These are phyloP conservation scores for Golubevia pallescens DNA, from an alignment of 1,284 basidiomycete genomes.

Conservation along the genomic window DNA sequence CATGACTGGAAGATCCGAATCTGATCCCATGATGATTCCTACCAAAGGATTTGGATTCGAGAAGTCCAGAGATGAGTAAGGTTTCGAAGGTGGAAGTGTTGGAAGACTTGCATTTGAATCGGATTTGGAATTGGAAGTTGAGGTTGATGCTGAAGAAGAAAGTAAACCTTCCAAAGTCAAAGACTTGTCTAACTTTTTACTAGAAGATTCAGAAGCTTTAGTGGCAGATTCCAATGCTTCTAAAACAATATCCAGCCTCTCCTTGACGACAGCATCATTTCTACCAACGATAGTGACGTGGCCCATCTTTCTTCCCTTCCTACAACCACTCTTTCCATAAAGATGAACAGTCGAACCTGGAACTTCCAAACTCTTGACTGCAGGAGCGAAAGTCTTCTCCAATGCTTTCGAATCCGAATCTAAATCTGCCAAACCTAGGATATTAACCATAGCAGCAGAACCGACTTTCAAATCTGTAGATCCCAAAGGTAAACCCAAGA, in stretches of 20 bases:
- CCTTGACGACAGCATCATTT: slow-evolving; percentile 78
- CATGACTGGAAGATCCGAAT: slow-evolving; percentile 95
- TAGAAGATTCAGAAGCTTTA: slow-evolving; percentile 22
- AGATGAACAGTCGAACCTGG: slow-evolving; percentile 85
- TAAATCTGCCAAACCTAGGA: slow-evolving; percentile 69
- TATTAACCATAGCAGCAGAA: slow-evolving; percentile 90
- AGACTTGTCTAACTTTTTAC: no score
- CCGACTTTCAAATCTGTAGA: slow-evolving; percentile 86
- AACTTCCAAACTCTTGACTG: slow-evolving; percentile 65
- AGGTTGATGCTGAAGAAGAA: no score
- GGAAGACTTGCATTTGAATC: no score
- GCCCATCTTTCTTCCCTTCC: slow-evolving; percentile 95
- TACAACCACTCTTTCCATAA: slow-evolving; percentile 89
- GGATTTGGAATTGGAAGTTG: no score
- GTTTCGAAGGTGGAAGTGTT: no score
- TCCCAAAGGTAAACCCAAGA: slow-evolving; percentile 87
- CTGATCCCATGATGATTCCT: slow-evolving; percentile 97
- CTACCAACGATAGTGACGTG: slow-evolving; percentile 89
- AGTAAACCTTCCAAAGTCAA: no score
- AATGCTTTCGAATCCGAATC: slow-evolving; percentile 50
- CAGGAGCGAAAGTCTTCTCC: slow-evolving; percentile 54
- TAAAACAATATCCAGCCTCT: slow-evolving; percentile 63
- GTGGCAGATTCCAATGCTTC: slow-evolving; percentile 50
- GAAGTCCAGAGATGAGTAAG: no score
- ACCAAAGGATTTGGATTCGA: slow-evolving; percentile 81